phyloP scores from a whole-genome alignment of 768 basidiomycete species.

The Auricularia sp. region DNA sequence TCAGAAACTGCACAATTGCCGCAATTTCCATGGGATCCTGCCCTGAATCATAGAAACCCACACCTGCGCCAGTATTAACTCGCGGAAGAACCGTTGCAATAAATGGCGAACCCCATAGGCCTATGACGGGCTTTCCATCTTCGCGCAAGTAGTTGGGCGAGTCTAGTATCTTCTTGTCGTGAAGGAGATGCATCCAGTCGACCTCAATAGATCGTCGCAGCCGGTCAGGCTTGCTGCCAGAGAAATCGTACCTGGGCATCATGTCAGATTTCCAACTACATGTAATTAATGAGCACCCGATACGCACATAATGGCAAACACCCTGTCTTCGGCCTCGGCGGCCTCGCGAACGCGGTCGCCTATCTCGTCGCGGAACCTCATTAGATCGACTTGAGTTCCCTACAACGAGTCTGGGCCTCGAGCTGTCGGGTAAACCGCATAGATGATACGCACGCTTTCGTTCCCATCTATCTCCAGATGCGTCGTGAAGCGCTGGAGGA shows the following conservation, averaged over 20 bases:
- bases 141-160: constrained; percentile 67
- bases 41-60: constrained; percentile 52
- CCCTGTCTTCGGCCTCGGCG: constrained; percentile 69
- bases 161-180: constrained; percentile 48
- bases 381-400: constrained; percentile 44
- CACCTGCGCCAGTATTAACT: constrained; percentile 32
- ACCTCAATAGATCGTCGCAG: constrained; percentile 56
- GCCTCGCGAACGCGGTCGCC: constrained; percentile 62
- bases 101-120: constrained; percentile 48
- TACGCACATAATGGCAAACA: constrained; percentile 74
- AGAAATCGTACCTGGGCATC: constrained; percentile 63
- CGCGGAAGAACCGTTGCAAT: constrained; percentile 3
- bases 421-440: too few species aligned
- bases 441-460: background rate
- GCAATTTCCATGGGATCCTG: constrained; percentile 55
- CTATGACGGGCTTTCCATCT: constrained; percentile 58
- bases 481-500: constrained; percentile 67
- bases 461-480: constrained; percentile 47
- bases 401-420: background rate
- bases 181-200: constrained; percentile 67
- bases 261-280: background rate
- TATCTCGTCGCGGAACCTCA: constrained; percentile 60
- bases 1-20: constrained; percentile 45
- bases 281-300: background rate
- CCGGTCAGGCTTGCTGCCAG: constrained; percentile 61